phyloP scores from a whole-genome alignment of 345 rosid genomes.

The Heritiera littoralis region DNA sequence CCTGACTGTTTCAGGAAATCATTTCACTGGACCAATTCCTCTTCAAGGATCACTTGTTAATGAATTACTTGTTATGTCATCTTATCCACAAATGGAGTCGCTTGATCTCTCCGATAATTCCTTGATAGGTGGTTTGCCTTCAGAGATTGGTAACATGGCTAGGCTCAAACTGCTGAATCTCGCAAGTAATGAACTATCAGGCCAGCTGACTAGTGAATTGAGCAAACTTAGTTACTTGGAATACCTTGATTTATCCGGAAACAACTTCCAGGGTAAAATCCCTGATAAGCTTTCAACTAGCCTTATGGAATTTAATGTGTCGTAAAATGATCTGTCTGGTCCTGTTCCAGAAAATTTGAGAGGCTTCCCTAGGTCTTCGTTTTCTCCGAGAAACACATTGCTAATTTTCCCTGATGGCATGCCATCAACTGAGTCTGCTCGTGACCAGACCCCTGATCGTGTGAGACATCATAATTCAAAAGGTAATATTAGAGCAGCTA shows the following conservation, averaged over 20 bases:
- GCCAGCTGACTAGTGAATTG: slow-evolving; percentile 69
- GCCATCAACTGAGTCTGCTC: slow-evolving; percentile 25
- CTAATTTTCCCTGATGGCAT: slow-evolving; percentile 38
- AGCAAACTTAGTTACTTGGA: slow-evolving; percentile 62
- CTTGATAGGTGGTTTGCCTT: slow-evolving; percentile 59
- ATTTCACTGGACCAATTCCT: slow-evolving; percentile 67
- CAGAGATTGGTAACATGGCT: slow-evolving; percentile 61
- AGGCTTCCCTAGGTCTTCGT: slow-evolving; percentile 52
- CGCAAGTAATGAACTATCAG: slow-evolving; percentile 62
- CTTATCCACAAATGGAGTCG: slow-evolving; percentile 58
- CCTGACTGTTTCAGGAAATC: slow-evolving; percentile 83
- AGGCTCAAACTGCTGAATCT: slow-evolving; percentile 53
- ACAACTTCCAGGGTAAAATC: slow-evolving; percentile 64
- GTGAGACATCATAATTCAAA: slow-evolving; percentile 43
- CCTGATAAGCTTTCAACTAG: slow-evolving; percentile 63
- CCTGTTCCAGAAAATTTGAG: slow-evolving; percentile 55
- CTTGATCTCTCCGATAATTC: slow-evolving; percentile 85
- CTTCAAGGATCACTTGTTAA: slow-evolving; percentile 55
- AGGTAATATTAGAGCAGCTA: slow-evolving; percentile 52
- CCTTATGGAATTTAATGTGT: slow-evolving; percentile 65
- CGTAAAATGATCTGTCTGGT: slow-evolving; percentile 73
- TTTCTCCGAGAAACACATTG: slow-evolving; percentile 68
- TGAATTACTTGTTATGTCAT: slow-evolving; percentile 51
- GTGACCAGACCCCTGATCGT: background rate
- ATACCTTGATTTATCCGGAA: slow-evolving; percentile 78